Percentiles rank a stretch among this genome's conserved stretches.
phyloP scores from a whole-genome alignment of 176 grass and related monocot genomes.

The Oryza brachyantha region DNA sequence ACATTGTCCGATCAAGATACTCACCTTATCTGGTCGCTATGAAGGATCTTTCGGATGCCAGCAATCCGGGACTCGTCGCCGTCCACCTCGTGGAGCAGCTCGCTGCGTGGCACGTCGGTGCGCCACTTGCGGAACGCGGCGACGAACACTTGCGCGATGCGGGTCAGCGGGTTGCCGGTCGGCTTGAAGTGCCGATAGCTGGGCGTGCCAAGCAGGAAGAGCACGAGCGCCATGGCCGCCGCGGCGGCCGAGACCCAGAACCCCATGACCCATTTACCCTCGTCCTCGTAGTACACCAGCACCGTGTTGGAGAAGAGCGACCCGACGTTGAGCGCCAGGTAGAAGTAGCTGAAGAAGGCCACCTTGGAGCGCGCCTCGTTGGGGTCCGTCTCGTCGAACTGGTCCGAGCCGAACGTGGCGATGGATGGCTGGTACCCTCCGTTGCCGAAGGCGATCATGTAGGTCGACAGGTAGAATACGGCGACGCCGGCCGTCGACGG shows the following conservation, averaged over 20 bases:
- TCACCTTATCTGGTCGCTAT: constrained; percentile 56
- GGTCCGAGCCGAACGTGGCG: constrained; percentile 78
- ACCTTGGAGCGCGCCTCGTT: constrained; percentile 59
- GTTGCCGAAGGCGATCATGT: constrained; percentile 85
- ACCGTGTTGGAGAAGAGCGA: constrained; percentile 79
- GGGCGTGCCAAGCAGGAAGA: constrained; percentile 72
- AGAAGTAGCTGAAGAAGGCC: constrained; percentile 93
- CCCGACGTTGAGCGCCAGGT: constrained; percentile 75
- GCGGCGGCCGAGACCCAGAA: constrained; percentile 74
- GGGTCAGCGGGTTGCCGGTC: constrained; percentile 67
- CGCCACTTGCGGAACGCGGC: constrained; percentile 56
- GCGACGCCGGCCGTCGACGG: constrained; percentile 47
- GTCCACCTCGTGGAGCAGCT: constrained; percentile 59
- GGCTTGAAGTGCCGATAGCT: constrained; percentile 74
- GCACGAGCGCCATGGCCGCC: constrained; percentile 46
- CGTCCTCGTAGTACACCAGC: constrained; percentile 81
- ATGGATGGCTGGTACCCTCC: constrained; percentile 86
- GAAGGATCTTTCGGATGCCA: constrained; percentile 61
- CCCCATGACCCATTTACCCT: constrained; percentile 63
- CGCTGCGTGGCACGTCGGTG: constrained; percentile 26
- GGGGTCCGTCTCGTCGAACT: constrained; percentile 83
- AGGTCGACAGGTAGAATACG: constrained; percentile 80
- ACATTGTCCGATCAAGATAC: background rate
- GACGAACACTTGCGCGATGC: constrained; percentile 73
- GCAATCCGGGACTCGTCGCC: constrained; percentile 34